Evolutionary conservation across 345 rosid species (phyloP), one percentile per base, ranked within the genome.

Genomic region (Gossypium bickii): DNA sequence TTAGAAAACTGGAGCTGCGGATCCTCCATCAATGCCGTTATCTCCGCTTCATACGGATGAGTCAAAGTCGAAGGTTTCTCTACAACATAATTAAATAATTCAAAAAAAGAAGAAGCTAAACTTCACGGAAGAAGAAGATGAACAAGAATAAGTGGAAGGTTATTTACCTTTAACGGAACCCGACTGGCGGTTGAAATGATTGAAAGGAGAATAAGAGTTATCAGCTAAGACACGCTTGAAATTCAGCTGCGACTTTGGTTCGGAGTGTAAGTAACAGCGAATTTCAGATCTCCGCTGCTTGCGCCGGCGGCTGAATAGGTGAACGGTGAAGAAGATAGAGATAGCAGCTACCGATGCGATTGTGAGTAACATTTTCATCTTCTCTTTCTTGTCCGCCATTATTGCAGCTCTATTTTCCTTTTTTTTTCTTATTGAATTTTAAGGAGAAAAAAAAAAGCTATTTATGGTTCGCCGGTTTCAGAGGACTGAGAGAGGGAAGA

Each of bases 191-290:
- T 85, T 86, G 67, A 88, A 81, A 81, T 90, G 97, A 80, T 86
- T 92, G 85, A 90, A 94, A 15, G 78, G 86, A 79, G 92, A 86
- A 67, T 83, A 92, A n/a, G 94, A 89, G 78, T 94, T 94, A 75
- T 94, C 98, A 0, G 97, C 92, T 69, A 90, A 82, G 76, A 90
- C 85, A 22, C 93, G 89, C 84, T 89, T 90, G 86, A 92, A 94
- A 20, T 77, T 43, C 57, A 78, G 69, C 82, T 94, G 98, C 0
- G 94, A 94, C 82, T 89, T 92, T 17, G 59, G 77, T 8, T 88
- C 90, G n/a, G 91, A 76, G 57, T 85, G 92, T 51, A 94, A 83
- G 83, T 92, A 92, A 77, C 97, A 92, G 48, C 86, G 77, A 80
- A 69, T 67, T 7, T 52, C 18, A 71, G 75, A 43, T 82, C 79